These are phyloP conservation scores for Athelia sp. DNA, from an alignment of 1,284 basidiomycete genomes.

Conservation along the genomic window DNA sequence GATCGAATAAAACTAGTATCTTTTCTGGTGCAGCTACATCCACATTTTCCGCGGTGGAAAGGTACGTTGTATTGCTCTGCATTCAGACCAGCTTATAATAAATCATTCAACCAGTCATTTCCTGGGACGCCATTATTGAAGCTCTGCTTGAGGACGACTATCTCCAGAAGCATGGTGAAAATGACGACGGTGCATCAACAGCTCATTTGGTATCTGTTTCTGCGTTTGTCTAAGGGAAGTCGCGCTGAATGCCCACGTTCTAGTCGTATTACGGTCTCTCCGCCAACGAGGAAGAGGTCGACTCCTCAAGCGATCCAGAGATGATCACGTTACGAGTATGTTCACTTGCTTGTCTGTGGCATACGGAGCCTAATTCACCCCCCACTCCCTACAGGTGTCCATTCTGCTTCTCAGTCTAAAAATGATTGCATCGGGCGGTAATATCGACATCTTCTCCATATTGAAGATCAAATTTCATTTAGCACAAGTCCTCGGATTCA, in stretches of 20 bases:
- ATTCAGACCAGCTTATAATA: slow-evolving; percentile 3
- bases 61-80: slow-evolving; percentile 28
- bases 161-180: slow-evolving; percentile 29
- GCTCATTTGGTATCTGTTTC: slow-evolving; percentile 35
- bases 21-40: slow-evolving; percentile 59
- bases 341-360: not conserved
- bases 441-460: slow-evolving; percentile 44
- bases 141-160: slow-evolving; percentile 52
- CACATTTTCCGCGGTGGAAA: slow-evolving; percentile 62
- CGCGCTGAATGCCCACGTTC: slow-evolving; percentile 1
- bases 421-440: slow-evolving; percentile 59
- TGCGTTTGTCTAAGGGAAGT: not conserved
- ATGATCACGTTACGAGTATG: slow-evolving; percentile 42
- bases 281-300: slow-evolving; percentile 17
- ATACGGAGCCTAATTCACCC: too few relatives aligned
- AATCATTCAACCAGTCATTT: slow-evolving; percentile 39
- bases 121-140: slow-evolving; percentile 58
- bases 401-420: slow-evolving; percentile 53
- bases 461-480: slow-evolving; percentile 60
- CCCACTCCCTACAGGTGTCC: slow-evolving; percentile 35
- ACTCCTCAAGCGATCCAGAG: slow-evolving; percentile 35
- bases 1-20: slow-evolving; percentile 53
- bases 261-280: slow-evolving; percentile 45
- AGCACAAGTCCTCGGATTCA: slow-evolving; percentile 51
- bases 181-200: slow-evolving; percentile 35